These are phyloP conservation scores for Cercis canadensis DNA, from an alignment of 306 rosid genomes.

Conservation along the genomic window DNA sequence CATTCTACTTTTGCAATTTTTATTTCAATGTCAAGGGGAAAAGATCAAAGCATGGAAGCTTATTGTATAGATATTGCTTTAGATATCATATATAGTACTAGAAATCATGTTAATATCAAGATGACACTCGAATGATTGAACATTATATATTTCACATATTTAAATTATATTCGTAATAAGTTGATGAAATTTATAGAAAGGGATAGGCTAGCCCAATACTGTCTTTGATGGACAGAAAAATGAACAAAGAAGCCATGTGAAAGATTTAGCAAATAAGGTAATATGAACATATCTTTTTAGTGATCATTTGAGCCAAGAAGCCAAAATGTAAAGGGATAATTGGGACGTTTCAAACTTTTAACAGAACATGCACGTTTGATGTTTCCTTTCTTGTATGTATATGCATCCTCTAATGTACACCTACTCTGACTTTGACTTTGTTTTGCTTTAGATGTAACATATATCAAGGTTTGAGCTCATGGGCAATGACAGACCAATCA, in stretches of 20 bases:
- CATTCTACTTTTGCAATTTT: no score
- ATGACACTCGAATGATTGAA: no score
- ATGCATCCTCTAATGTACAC: constrained; percentile 20
- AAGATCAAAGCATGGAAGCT: constrained; percentile 27
- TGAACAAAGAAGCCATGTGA: no score
- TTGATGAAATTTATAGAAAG: not conserved
- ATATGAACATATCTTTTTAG: not conserved
- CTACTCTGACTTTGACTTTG: constrained; percentile 32
- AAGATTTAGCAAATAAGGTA: no score
- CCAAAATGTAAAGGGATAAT: not conserved
- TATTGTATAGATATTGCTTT: not conserved
- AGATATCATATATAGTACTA: not conserved
- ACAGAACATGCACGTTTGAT: constrained; percentile 39
- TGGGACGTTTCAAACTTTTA: constrained; percentile 26
- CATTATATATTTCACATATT: no score
- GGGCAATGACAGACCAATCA: constrained; percentile 19
- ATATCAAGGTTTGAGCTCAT: constrained; percentile 24
- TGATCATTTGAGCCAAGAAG: not conserved
- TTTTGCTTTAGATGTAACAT: constrained; percentile 13
- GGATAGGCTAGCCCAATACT: no score
- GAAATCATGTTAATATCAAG: constrained; percentile 16
- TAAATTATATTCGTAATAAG: no score
- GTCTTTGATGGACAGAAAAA: no score
- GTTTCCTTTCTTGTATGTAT: constrained; percentile 9
- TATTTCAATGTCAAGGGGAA: constrained; percentile 11